Evolutionary conservation across 192 early-diverging fungal genomes (phyloP).

Genomic region (Coemansia sp.): DNA sequence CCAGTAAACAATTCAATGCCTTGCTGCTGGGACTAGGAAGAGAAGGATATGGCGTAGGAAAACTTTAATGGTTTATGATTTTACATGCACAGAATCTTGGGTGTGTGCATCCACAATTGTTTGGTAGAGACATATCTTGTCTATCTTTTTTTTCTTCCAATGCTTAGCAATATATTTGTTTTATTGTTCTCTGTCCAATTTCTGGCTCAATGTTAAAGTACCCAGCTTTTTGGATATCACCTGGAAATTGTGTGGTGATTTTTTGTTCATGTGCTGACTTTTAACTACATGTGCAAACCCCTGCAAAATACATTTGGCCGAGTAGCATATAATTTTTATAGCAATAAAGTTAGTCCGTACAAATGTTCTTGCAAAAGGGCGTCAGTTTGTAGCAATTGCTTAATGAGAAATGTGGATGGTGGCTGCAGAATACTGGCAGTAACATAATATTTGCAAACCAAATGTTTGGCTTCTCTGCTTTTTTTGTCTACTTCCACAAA

Average conservation of each 20-base stretch:
- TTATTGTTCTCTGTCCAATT: neutral
- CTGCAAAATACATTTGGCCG: too few relatives aligned
- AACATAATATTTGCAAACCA: neutral
- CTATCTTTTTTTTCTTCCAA: neutral
- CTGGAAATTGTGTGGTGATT: too few relatives aligned
- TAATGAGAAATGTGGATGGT: neutral
- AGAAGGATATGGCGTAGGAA: neutral
- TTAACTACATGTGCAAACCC: neutral
- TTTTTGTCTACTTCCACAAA: neutral
- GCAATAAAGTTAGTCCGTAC: too few relatives aligned
- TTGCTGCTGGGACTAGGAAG: neutral
- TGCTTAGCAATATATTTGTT: neutral
- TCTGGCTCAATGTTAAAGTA: neutral
- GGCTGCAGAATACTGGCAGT: neutral
- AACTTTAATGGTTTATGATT: slow-evolving; percentile 2
- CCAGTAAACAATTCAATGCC: slow-evolving; percentile 61
- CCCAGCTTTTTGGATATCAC: too few relatives aligned
- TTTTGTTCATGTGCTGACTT: too few relatives aligned
- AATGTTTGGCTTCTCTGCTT: neutral
- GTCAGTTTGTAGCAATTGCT: too few relatives aligned
- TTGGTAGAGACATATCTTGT: neutral
- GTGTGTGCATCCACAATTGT: neutral
- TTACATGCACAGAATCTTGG: neutral
- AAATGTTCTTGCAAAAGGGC: too few relatives aligned
- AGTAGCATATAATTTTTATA: too few relatives aligned